Evolutionary conservation across 2,329 filamentous ascomycete genomes (phyloP).

Genomic region (Alternaria dauci): DNA sequence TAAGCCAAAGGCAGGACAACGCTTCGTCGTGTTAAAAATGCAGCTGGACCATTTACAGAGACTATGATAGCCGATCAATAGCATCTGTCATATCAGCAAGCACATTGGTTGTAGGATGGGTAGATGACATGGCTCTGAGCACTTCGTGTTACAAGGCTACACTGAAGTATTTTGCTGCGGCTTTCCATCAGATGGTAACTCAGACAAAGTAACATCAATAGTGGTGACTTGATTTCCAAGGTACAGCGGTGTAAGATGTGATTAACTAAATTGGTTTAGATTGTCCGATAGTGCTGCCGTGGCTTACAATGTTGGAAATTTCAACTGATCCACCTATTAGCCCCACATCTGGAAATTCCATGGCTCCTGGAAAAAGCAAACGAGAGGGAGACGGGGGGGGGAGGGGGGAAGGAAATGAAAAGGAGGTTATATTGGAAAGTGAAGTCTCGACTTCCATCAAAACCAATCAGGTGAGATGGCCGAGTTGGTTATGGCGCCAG

Average conservation of each 20-base stretch:
- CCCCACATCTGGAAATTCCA: no score
- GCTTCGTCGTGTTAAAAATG: neutral
- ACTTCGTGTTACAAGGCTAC: no score
- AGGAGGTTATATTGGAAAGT: no score
- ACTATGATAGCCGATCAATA: neutral
- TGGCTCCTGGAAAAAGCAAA: no score
- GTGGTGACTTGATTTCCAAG: neutral
- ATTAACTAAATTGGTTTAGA: neutral
- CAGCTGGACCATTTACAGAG: neutral
- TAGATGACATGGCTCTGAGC: no score
- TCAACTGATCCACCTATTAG: no score
- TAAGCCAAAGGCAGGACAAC: neutral
- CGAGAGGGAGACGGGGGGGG: no score
- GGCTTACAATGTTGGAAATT: neutral
- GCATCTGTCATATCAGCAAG: neutral
- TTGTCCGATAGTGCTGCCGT: neutral
- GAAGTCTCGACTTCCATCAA: no score
- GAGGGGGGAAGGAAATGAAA: no score
- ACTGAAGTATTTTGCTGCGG: no score
- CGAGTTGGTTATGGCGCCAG: slow-evolving; percentile 49
- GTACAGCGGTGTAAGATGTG: no score
- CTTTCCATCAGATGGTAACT: no score
- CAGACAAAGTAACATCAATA: neutral
- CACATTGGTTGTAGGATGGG: neutral
- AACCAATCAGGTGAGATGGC: neutral